Evolutionary conservation across 345 rosid species (phyloP), one percentile per base, ranked within the genome.

Genomic region (Aquilaria yunnanensis): DNA sequence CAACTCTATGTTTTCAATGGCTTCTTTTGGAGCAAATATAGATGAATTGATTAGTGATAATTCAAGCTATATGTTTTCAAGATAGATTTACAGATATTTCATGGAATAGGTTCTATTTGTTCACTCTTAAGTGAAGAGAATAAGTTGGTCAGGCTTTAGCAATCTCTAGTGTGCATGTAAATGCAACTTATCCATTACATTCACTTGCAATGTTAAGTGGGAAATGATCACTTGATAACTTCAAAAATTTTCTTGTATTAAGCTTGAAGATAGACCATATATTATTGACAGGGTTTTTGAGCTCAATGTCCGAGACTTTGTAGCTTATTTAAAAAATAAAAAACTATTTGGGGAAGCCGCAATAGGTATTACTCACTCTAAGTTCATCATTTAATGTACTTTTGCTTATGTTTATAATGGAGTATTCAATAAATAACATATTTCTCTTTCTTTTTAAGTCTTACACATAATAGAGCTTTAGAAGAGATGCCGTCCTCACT

Each of bases 401-500:
- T 23, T 23, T 23, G 23, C 23, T 23, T 23, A 23, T 23, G 23
- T 23, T 23, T 23, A 23, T 23, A 23, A 23, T 23, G 23, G 23
- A 55, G 32, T 23, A 23, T 23, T 23, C 23, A 23, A 23, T 23
- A 23, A 23, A 23, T 23, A 23, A 23, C 23, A 23, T 23, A 23
- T 23, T 23, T 23, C 12, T n/a, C 29, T 30, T 9, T 4, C 4
- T 31, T 7, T 2, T 59, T 1, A 10, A 67, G 60, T 12, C 41
- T 2, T 53, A 12, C 14, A 59, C 4, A 47, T 46, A 2, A 60
- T 67, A 9, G 47, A 67, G n/a, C 60, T 68, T 14, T 49, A 53
- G 13, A 68, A 68, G 29, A 3, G 66, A 6, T 60, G 60, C 0
- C 48, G 46, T 4, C 61, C 56, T 0, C 66, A 68, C 54, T 60